Evolutionary conservation across 768 basidiomycete species (phyloP).

Genomic region (Trametopsis cervina): DNA sequence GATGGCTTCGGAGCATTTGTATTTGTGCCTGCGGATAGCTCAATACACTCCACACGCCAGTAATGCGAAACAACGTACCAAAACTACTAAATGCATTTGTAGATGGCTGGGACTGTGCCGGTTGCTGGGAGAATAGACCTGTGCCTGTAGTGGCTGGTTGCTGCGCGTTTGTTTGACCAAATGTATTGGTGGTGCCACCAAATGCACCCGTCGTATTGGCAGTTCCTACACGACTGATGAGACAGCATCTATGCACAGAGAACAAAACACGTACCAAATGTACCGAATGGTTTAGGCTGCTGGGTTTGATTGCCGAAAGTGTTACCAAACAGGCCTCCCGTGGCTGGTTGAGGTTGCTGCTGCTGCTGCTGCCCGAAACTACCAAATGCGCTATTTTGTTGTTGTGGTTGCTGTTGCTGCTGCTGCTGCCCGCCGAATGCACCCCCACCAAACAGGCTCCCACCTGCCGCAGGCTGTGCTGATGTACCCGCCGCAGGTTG

Average conservation of each 20-base stretch:
- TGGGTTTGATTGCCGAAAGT: slow-evolving; percentile 11
- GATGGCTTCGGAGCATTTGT: slow-evolving; percentile 34
- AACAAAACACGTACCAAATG: slow-evolving; percentile 28
- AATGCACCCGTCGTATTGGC: slow-evolving; percentile 19
- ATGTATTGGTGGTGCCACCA: slow-evolving; percentile 22
- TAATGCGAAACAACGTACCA: slow-evolving; percentile 17
- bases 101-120: slow-evolving; percentile 18
- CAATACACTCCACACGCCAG: neutral
- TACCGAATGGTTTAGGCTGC: slow-evolving; percentile 31
- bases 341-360: slow-evolving; percentile 3
- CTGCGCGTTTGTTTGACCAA: slow-evolving; percentile 22
- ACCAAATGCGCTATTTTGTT: slow-evolving; percentile 17
- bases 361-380: slow-evolving; percentile 17
- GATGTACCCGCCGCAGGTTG: slow-evolving; percentile 18
- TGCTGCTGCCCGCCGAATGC: slow-evolving; percentile 27
- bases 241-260: no score
- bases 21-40: slow-evolving; percentile 10
- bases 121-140: slow-evolving; percentile 33
- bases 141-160: slow-evolving; percentile 23
- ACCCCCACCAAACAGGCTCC: slow-evolving; percentile 23
- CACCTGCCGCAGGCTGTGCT: slow-evolving; percentile 12
- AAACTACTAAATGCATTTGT: slow-evolving; percentile 28
- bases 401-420: slow-evolving; percentile 25
- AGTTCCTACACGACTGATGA: slow-evolving; percentile 9
- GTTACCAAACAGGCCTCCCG: slow-evolving; percentile 3